Evolutionary conservation across 1,284 basidiomycete species (phyloP), one percentile per base, ranked within the genome.

Genomic region (Pyrrhoderma noxium): DNA sequence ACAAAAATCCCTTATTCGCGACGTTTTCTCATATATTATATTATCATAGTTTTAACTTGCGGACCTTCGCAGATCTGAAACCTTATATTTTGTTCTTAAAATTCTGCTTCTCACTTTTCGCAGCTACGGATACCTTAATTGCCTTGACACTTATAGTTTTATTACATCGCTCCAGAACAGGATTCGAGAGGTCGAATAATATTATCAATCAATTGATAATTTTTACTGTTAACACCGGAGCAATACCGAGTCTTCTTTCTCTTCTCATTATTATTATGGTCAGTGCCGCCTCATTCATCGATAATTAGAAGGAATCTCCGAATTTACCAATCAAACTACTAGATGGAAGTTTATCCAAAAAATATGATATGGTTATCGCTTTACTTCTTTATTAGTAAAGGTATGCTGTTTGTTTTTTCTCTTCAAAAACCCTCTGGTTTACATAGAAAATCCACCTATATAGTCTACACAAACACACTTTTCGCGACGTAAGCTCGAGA

Each of bases 161-260:
- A 11, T 49, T 57, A 7, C 37, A 56, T 34, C 38, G 42, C 23
- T 51, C 51, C 18, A 42, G 54, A n/a, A 56, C 54, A 13, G 56
- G 56, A 14, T 53, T 57, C 43, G 37, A 22, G 38, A 36, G 39
- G 11, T 51, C 53, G 18, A 54, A 57, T 23, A 51, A 47, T 19
- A 46, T 56, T 9, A 50, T 57, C 37, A 57, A 52, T 25, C 45
- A 42, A 3, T 47, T 57, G 23, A 56, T 57, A 21, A 9, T 53
- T 2, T 57, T 56, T 41, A 56, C 51, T n/a, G 38, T 57, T 9
- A 52, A 57, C 45, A 57, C 54, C 16, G 55, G 55, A n/a, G 27
- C 51, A n/a, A 27, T 56, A 13, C 53, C 55, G 23, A 47, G 52
- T 31, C 44, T 56, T n/a, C 49, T 48, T 27, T 52, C 55, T 3